Base-by-base conservation (phyloP, 1,284 basidiomycete genomes). In the Ceratobasidium sp. region DNA sequence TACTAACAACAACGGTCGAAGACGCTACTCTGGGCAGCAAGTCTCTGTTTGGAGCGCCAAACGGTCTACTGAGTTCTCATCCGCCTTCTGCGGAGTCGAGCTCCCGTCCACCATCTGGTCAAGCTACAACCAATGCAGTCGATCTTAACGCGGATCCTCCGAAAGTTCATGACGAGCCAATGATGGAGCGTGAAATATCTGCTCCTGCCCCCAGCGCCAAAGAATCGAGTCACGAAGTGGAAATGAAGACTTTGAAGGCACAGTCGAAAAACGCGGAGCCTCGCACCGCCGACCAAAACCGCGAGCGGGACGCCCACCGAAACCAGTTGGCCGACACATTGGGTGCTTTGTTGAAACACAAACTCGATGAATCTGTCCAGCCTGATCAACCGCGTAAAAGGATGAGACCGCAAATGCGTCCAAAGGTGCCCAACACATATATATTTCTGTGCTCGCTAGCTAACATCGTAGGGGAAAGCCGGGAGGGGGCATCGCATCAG, bases 251-350 rank as follows among this genome's bases (percentile, higher is more conserved):
- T 21, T 26, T 26, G 49, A 50, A 50, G 21, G 16, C 58, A 28
- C 61, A 63, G 28, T 23, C 46, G 28, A 66, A 66, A 47, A 32
- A 11, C 14, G n/a, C 38, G 9, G 57, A 44, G n/a, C 35, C 38
- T 6, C n/a, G n/a, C n/a, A n/a, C n/a, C n/a, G n/a, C n/a, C 49
- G 44, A 54, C 35, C 50, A 41, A 7, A 46, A 49, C 16, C 44
- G 44, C 2, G 47, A 57, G 38, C 64, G 64, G 3, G 64, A 69
- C 35, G 64, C 64, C 57, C 52, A 69, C 9, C 63, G 61, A 14
- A 64, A 69, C 32, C 50, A 69, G 30, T 55, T 73, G 9, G 72
- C 72, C 16, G 49, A 59, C n/a, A 73, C 41, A 9, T 46, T 73
- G 47, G 54, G 52, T 14, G 62, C 52, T 13, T 30, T 58, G 28